Evolutionary conservation across 2,329 filamentous ascomycete species (phyloP).

Genomic region (Cercospora citrullina): DNA sequence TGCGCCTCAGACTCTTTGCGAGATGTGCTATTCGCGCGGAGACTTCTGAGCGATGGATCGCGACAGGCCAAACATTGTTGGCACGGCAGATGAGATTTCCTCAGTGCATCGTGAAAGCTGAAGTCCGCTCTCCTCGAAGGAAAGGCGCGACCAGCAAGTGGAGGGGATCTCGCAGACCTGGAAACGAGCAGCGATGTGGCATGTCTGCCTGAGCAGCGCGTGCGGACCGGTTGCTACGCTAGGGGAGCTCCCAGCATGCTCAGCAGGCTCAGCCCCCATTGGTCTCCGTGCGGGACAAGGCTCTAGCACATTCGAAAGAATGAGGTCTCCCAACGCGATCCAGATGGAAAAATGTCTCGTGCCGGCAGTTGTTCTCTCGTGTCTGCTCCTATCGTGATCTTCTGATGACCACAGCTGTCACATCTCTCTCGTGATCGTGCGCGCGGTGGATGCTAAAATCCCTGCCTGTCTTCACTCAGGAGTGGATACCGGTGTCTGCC

Average conservation of each 20-base stretch:
- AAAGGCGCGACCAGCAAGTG: background rate
- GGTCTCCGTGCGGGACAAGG: background rate
- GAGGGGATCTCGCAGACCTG: conserved; percentile 11
- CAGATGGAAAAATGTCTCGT: background rate
- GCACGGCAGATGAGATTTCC: background rate
- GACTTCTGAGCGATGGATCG: background rate
- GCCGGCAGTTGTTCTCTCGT: conserved; percentile 10
- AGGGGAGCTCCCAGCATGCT: background rate
- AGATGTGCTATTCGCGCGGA: background rate
- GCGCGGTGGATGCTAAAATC: background rate
- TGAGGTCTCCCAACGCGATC: conserved; percentile 7
- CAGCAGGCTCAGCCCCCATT: background rate
- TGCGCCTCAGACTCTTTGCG: background rate
- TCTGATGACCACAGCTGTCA: conserved; percentile 10
- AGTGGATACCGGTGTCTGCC: conserved; percentile 9
- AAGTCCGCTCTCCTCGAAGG: background rate
- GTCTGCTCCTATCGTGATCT: background rate
- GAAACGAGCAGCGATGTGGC: conserved; percentile 13
- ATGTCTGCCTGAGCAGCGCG: conserved; percentile 13
- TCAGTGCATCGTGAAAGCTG: background rate
- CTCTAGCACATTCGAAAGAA: background rate
- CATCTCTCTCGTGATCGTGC: background rate
- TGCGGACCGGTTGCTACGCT: background rate
- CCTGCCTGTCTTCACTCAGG: background rate
- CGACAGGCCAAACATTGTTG: too few species aligned